A percentile compares a stretch with the other conserved stretches of the same genome.
Conservation (phyloP, 129 eudicot species). For the Saussurea involucrata region DNA sequence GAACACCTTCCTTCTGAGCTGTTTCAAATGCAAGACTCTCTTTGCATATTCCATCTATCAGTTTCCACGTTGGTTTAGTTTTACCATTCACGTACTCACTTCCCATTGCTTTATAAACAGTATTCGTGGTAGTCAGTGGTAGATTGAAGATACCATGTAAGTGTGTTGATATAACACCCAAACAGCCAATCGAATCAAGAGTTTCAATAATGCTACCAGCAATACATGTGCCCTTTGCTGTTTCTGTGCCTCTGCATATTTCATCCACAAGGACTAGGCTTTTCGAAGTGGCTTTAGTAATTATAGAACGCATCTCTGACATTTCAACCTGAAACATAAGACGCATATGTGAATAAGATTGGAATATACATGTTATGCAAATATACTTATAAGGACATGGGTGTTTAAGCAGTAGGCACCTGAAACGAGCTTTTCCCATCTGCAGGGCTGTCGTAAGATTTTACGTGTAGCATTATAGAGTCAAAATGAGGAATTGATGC, state of each 20-base stretch:
- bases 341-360: background rate
- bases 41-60: slow-evolving; percentile 82
- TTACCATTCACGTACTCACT: slow-evolving; percentile 60
- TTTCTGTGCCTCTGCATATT: slow-evolving; percentile 96
- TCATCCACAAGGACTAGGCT: slow-evolving; percentile 96
- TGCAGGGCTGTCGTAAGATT: slow-evolving; percentile 97
- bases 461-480: slow-evolving; percentile 88
- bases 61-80: slow-evolving; percentile 84
- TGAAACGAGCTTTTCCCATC: slow-evolving; percentile 99
- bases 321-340: slow-evolving; percentile 71
- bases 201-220: slow-evolving; percentile 90
- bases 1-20: slow-evolving; percentile 86
- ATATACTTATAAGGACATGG: background rate
- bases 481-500: slow-evolving; percentile 93
- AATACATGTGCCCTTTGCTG: slow-evolving; percentile 95
- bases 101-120: slow-evolving; percentile 82
- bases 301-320: slow-evolving; percentile 89
- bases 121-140: slow-evolving; percentile 54
- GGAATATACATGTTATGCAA: background rate
- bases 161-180: slow-evolving; percentile 90
- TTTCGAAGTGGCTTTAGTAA: slow-evolving; percentile 68
- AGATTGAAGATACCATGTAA: slow-evolving; percentile 83
- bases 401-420: slow-evolving; percentile 33
- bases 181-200: slow-evolving; percentile 71
- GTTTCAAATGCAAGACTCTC: slow-evolving; percentile 99